Conservation (phyloP, 225 moss, liverwort and hornwort genomes). For the Bryum argenteum region DNA sequence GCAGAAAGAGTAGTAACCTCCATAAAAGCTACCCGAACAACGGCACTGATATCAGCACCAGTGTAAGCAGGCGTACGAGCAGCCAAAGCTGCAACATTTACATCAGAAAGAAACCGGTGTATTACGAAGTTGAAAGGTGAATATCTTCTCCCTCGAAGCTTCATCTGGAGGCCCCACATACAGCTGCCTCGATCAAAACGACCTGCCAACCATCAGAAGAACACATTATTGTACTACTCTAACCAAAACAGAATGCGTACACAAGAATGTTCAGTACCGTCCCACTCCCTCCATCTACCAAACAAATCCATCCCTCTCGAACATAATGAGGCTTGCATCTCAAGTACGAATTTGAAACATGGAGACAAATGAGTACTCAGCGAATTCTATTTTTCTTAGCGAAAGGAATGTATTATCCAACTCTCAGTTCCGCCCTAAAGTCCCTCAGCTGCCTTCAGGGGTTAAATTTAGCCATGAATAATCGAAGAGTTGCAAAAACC, state of each 20-base stretch:
- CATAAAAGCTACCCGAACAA: constrained; percentile 85
- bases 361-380: constrained; percentile 35
- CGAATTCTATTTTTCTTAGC: no score
- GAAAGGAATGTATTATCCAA: no score
- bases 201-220: constrained; percentile 51
- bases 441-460: no score
- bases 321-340: background rate
- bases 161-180: constrained; percentile 90
- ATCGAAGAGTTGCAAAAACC: no score
- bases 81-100: constrained; percentile 60
- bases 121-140: constrained; percentile 73
- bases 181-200: constrained; percentile 93
- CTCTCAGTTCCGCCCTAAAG: no score
- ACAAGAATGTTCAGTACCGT: background rate
- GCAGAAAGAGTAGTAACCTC: constrained; percentile 52
- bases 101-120: constrained; percentile 72
- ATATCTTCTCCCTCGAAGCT: constrained; percentile 78
- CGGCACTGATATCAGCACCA: constrained; percentile 88
- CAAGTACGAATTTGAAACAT: background rate
- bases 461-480: no score
- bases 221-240: background rate
- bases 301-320: constrained; percentile 16
- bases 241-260: background rate
- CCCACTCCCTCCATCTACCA: background rate
- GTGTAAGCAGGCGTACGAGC: constrained; percentile 66